Conservation (phyloP, 495 filamentous ascomycete genomes). For the Usnea hakonensis region DNA sequence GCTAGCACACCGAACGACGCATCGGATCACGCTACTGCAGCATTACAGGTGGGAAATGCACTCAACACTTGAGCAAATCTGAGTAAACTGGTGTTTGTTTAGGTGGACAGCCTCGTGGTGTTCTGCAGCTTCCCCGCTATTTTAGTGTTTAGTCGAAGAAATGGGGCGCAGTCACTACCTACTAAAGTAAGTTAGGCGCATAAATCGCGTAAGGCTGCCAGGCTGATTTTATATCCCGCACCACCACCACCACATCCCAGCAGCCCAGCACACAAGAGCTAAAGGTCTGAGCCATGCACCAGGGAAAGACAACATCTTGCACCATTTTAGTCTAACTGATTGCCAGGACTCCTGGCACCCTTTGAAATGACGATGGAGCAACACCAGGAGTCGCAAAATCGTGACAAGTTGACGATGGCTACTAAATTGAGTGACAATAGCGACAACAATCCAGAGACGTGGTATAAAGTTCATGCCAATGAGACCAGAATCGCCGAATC, state of each 20-base stretch:
- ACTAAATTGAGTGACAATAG: neutral
- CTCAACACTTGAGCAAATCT: neutral
- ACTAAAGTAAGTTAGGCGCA: too few species aligned
- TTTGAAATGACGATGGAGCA: neutral
- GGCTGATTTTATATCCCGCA: slow-evolving; percentile 3
- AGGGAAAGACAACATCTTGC: neutral
- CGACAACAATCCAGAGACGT: neutral
- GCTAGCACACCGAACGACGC: neutral
- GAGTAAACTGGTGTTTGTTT: neutral
- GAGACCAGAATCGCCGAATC: neutral
- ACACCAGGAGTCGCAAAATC: neutral
- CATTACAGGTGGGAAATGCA: neutral
- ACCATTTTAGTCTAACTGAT: neutral
- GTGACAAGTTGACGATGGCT: neutral
- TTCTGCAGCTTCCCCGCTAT: neutral
- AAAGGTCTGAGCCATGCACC: neutral
- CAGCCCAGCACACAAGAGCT: neutral
- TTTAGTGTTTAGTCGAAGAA: neutral
- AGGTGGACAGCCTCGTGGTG: neutral
- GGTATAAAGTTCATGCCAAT: neutral
- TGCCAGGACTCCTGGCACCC: neutral
- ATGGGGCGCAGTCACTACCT: neutral
- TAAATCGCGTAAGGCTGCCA: slow-evolving; percentile 2
- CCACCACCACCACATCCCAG: neutral
- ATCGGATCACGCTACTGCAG: neutral